Evolutionary conservation across 78 protist genomes (phyloP), one percentile per base, ranked within the genome.

Genomic region (Neovahlkampfia damariscottae): DNA sequence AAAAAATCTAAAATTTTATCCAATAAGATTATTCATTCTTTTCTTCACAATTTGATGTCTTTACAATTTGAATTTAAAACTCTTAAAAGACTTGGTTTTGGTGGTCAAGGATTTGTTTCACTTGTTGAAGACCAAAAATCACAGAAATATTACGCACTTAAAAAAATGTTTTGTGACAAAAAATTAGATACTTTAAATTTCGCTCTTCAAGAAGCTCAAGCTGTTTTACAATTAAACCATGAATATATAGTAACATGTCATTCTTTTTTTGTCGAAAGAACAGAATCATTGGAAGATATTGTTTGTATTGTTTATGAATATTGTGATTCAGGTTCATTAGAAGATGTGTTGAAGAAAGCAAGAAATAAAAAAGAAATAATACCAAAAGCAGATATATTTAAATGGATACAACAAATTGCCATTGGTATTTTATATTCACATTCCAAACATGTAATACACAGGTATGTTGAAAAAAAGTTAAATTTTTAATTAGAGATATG

Each of bases 131-230:
- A 76, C 37, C 2, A 7, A 31, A 41, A 39, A 39, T 29, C 68
- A 5, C 36, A 3, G 2, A 31, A 58, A 9, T 5, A 38, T 10
- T 41, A 59, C 9, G 79, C 79, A 2, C 2, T 76, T 8, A 76
- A 76, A 39, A 35, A 28, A 2, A 76, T 76, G 30, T 5, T 3
- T 30, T 76, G 79, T 29, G 3, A 31, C 1, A 70, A 58, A 69
- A 5, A 39, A 29, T 5, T 2, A 10, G 41, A 76, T 38, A n/a
- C n/a, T n/a, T 27, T 76, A 41, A 76, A 76, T 41, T 76, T 58
- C 8, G 79, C 79, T 31, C 79, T 76, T 39, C 68, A 76, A 10
- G 79, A 76, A 70, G 66, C 66, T 70, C 59, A 76, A 31, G 79
- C 66, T 3, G 73, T 76, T 40, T 30, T 9, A 35, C 70, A 76